Conservation (phyloP, 2,329 filamentous ascomycete genomes). For the Eurotiales sp. region DNA sequence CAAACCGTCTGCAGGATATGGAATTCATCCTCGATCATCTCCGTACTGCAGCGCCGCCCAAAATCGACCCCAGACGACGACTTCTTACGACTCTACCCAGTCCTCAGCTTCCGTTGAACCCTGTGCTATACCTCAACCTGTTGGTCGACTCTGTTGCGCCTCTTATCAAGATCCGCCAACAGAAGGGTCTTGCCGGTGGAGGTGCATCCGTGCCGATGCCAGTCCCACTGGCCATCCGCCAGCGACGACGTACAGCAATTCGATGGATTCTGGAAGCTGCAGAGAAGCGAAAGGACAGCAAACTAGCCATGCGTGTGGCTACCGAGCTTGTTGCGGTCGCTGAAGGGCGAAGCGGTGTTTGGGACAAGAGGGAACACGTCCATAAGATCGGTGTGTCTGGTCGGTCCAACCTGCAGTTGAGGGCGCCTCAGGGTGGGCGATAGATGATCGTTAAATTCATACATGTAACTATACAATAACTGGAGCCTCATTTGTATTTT, state of each 20-base stretch:
- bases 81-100: conserved; percentile 68
- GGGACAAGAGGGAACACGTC: conserved; percentile 73
- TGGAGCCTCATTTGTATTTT: too few species aligned
- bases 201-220: conserved; percentile 81
- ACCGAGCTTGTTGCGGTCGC: conserved; percentile 84
- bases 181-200: conserved; percentile 78
- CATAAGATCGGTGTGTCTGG: conserved; percentile 79
- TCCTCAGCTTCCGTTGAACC: conserved; percentile 79
- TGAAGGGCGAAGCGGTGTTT: conserved; percentile 77
- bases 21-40: conserved; percentile 75
- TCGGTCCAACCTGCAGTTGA: conserved; percentile 63
- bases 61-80: conserved; percentile 61
- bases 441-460: not conserved
- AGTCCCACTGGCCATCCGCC: conserved; percentile 67
- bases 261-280: conserved; percentile 87
- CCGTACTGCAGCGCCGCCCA: conserved; percentile 77
- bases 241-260: conserved; percentile 74
- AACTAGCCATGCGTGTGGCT: conserved; percentile 73
- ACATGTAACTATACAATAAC: too few species aligned
- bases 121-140: conserved; percentile 80
- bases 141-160: conserved; percentile 92
- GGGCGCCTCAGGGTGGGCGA: conserved; percentile 17
- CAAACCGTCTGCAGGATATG: too few species aligned
- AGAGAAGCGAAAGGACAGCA: conserved; percentile 68
- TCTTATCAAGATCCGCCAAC: conserved; percentile 71